Percentiles rank a stretch among this genome's conserved stretches.
Evolutionary conservation across 352 stramenopile genomes (phyloP).

Genomic region (Blastocystis sp.): DNA sequence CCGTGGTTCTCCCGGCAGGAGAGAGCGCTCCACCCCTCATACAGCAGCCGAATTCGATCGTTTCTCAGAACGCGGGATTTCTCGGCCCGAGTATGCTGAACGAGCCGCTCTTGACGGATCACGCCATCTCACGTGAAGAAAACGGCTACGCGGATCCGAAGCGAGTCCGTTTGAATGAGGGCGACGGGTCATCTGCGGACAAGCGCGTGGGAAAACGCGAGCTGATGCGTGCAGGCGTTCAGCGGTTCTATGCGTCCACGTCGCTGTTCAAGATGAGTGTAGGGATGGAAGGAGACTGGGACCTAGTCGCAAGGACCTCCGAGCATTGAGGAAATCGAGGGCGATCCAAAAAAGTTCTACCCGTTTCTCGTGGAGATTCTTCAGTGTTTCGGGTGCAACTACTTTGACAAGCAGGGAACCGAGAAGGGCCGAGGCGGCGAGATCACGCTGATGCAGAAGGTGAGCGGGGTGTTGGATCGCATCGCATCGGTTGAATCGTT

Average conservation of each 20-base stretch:
- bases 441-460: not conserved
- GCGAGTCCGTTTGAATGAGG: not conserved
- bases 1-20: not conserved
- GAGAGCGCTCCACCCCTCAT: not conserved
- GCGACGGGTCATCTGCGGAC: too few relatives aligned
- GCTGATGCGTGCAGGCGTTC: not conserved
- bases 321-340: constrained; percentile 13
- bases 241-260: constrained; percentile 1
- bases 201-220: constrained; percentile 22
- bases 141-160: not conserved
- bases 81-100: not conserved
- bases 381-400: constrained; percentile 34
- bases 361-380: constrained; percentile 37
- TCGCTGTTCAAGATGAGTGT: not conserved
- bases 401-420: constrained; percentile 45
- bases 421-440: constrained; percentile 16
- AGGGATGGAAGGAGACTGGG: not conserved
- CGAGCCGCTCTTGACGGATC: not conserved
- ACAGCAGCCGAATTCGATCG: not conserved
- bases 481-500: not conserved
- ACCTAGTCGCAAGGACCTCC: not conserved
- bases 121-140: not conserved
- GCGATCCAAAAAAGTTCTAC: not conserved
- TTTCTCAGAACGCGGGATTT: not conserved
- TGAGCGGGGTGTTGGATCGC: not conserved